A percentile compares a stretch with the other conserved stretches of the same genome.
Evolutionary conservation across 2,329 filamentous ascomycete genomes (phyloP).

Genomic region (Fusarium longipes): DNA sequence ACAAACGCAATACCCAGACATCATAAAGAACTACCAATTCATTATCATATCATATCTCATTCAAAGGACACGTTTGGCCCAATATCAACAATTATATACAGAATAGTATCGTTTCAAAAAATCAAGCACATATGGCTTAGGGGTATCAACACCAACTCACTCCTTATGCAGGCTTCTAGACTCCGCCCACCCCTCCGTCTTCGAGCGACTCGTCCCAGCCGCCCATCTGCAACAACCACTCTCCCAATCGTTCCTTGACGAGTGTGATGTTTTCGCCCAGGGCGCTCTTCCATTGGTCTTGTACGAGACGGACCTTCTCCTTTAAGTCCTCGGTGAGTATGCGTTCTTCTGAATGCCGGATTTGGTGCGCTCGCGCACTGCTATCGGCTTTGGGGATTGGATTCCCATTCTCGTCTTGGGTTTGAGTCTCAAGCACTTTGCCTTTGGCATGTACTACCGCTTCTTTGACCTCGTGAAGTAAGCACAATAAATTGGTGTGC

Average conservation of each 20-base stretch:
- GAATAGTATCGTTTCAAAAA: slow-evolving; percentile 35
- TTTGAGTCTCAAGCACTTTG: slow-evolving; percentile 74
- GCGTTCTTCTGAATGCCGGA: slow-evolving; percentile 74
- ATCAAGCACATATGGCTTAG: slow-evolving; percentile 31
- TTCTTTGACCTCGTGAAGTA: slow-evolving; percentile 90
- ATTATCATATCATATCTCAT: slow-evolving; percentile 38
- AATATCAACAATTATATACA: slow-evolving; percentile 36
- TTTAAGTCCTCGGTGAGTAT: slow-evolving; percentile 86
- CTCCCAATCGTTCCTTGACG: slow-evolving; percentile 79
- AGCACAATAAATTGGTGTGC: slow-evolving; percentile 89
- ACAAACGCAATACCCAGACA: slow-evolving; percentile 29
- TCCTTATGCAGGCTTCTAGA: slow-evolving; percentile 45
- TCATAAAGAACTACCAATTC: slow-evolving; percentile 14
- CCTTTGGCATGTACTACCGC: slow-evolving; percentile 77
- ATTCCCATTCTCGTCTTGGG: slow-evolving; percentile 54
- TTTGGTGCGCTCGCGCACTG: slow-evolving; percentile 61
- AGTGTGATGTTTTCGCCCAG: slow-evolving; percentile 80
- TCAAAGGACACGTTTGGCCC: slow-evolving; percentile 13
- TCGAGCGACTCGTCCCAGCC: slow-evolving; percentile 87
- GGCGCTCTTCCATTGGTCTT: slow-evolving; percentile 89
- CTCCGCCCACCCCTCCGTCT: slow-evolving; percentile 63
- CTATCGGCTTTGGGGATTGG: slow-evolving; percentile 50
- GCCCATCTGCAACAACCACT: slow-evolving; percentile 79
- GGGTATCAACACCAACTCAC: slow-evolving; percentile 48
- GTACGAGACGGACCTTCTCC: slow-evolving; percentile 90